Evolutionary conservation across 805 yeast genomes (phyloP), one percentile per base, ranked within the genome.

Genomic region (Candida ascalaphidarum): DNA sequence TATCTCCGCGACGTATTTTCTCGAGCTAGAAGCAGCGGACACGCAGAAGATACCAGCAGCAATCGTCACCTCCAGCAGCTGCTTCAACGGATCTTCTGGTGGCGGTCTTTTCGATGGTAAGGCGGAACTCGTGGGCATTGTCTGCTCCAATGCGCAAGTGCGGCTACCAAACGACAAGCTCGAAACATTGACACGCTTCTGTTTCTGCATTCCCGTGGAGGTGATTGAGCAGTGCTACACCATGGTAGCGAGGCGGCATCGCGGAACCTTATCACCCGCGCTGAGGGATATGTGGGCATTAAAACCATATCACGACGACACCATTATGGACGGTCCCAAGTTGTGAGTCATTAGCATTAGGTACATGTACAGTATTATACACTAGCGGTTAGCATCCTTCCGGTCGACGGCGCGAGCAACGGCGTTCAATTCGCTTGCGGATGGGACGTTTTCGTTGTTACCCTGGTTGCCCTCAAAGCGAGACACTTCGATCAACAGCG

Each of bases 81-180:
- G 71, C 39, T 68, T 73, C 72, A 60, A 65, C 30, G 74, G 74
- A 2, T 65, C 72, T 4, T 61, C 69, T 1, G 74, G 74, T 0
- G 73, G 73, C 0, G 71, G 67, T 0, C 40, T 66, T 3, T 53
- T 62, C 23, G 32, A 33, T 2, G 21, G 32, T 2, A 26, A 39
- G 11, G 44, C 41, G n/a, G 35, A 45, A 10, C 37, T 67, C 8
- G 28, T 61, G 6, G 74, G 71, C 0, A 32, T 67, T 5, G 59
- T 67, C 32, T 63, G 64, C 28, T 60, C 68, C 24, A 67, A 67
- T 37, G 71, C 65, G 11, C 58, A 55, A 32, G 56, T 60, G 1
- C 43, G 37, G 12, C 25, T 41, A 4, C 55, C 59, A n/a, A n/a
- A n/a, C n/a, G n/a, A n/a, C n/a, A n/a, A n/a, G n/a, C n/a, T n/a